Base-by-base conservation (phyloP, 1,284 basidiomycete species). In the Heterobasidion parviporum region DNA sequence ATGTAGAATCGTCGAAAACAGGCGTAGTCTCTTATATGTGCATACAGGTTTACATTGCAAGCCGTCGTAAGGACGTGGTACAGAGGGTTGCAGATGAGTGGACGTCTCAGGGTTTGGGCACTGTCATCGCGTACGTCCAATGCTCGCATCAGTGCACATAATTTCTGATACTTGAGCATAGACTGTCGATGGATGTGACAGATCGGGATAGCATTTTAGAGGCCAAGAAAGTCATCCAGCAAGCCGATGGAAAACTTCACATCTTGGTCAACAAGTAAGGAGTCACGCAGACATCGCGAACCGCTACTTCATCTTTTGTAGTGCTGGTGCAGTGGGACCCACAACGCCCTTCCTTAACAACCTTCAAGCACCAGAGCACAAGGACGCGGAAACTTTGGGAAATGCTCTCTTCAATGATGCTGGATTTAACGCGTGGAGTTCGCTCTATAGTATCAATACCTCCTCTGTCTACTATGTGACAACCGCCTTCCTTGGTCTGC, bases 221-320 rank as follows among this genome's bases (percentile, higher is more conserved):
- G 9, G 80, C 76, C 2, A 80, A 80, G 60, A 74, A 78, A 52
- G 56, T 72, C 14, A 78, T 87, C 48, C 75, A 81, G 56, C 68
- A 76, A 47, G 75, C 72, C 59, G 86, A 92, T 54, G 86, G 87
- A 26, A 86, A 78, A 62, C 68, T 92, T 32, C 87, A 92, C 63
- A 78, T 92, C 49, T 77, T 92, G 2, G 81, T 92, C 47, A 92
- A 92, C 72, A 91, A 92, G 88, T 91, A 59, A 48, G 26, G 79
- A 60, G 43, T 26, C 20, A 45, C 18, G 32, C 53, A 48, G 34
- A 14, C 38, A 3, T 6, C 12, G 35, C 20, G 36, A 43, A n/a
- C 41, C 26, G 45, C 46, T 48, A 52, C 50, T 36, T 41, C 26
- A 34, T 32, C 9, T 18, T n/a, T 45, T 52, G 49, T 60, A 90